Evolutionary conservation across 2,329 filamentous ascomycete genomes (phyloP).

Genomic region (Fusarium pininemorale): DNA sequence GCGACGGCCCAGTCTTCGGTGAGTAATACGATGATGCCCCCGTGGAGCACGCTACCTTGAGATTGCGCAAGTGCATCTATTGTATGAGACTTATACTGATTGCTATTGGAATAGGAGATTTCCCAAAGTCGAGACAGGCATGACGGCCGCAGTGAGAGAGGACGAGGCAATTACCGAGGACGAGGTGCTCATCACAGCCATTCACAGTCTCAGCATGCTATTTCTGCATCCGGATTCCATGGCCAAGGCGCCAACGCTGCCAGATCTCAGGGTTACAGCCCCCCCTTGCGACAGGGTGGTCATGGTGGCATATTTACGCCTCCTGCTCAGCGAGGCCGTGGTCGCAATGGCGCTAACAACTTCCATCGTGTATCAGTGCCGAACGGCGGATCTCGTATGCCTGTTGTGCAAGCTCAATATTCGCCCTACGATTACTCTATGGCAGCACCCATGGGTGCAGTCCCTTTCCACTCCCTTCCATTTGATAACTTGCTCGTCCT

Average conservation of each 20-base stretch:
- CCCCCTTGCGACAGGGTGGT: constrained; percentile 53
- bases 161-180: constrained; percentile 56
- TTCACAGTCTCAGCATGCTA: constrained; percentile 47
- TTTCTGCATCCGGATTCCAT: constrained; percentile 42
- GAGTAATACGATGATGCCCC: constrained; percentile 43
- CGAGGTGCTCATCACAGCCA: constrained; percentile 56
- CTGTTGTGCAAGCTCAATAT: constrained; percentile 50
- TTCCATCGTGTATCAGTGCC: constrained; percentile 54
- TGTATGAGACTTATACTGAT: background rate
- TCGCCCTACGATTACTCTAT: constrained; percentile 52
- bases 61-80: background rate
- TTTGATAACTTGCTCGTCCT: constrained; percentile 59
- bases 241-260: constrained; percentile 48
- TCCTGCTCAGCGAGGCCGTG: constrained; percentile 48
- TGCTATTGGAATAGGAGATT: constrained; percentile 38
- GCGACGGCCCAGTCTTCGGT: constrained; percentile 49
- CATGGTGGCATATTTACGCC: constrained; percentile 50
- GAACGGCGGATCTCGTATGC: constrained; percentile 48
- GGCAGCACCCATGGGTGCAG: constrained; percentile 50
- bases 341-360: constrained; percentile 47
- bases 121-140: constrained; percentile 45
- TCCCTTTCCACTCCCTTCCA: constrained; percentile 56
- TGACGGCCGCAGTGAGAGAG: constrained; percentile 53
- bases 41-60: background rate
- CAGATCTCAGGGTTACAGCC: constrained; percentile 54